Evolutionary conservation across 1,139 yeast genomes (phyloP), one percentile per base, ranked within the genome.

Genomic region (Taphrina sp.): DNA sequence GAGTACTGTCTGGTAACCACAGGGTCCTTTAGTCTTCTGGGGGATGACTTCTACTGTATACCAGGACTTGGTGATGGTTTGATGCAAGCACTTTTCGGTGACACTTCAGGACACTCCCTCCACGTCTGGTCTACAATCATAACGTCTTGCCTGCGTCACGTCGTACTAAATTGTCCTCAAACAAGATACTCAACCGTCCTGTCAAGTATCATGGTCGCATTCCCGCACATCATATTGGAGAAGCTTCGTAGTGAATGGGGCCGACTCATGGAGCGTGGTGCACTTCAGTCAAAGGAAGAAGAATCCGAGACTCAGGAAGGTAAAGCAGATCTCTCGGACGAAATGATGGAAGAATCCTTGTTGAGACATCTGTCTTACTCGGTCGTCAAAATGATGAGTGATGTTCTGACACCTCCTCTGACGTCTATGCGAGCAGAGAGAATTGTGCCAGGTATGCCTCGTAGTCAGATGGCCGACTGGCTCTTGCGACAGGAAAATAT

Each of bases 71-170:
- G 95, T 0, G 69, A 74, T 19, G 71, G 80, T 71, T 70, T 92
- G 59, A 90, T 88, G 95, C 82, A 80, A 61, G 92, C 96, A 0
- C 80, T 88, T 14, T 90, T 95, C 0, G 90, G 89, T 23, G 94
- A 86, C 61, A 80, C 84, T 7, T 80, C 78, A 3, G 98, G 98
- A 7, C 83, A 92, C 20, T 88, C 97, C 0, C 76, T 88, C 35
- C 98, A 94, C 69, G 87, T 95, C 36, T 94, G 98, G 98, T 85
- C 95, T 62, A 97, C 92, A 67, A 86, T 92, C 84, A 82, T 90
- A 47, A 89, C 92, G 63, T 78, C 92, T 56, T 94, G 95, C 60
- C 77, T 92, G 56, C 78, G 98, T 61, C 86, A 87, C 60, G 84
- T 90, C 10, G 80, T 92, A 44, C 85, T 88, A 64, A 86, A 87